A percentile compares a stretch with the other conserved stretches of the same genome.
Evolutionary conservation across 495 filamentous ascomycete species (phyloP).

Genomic region (Neurospora sp.): DNA sequence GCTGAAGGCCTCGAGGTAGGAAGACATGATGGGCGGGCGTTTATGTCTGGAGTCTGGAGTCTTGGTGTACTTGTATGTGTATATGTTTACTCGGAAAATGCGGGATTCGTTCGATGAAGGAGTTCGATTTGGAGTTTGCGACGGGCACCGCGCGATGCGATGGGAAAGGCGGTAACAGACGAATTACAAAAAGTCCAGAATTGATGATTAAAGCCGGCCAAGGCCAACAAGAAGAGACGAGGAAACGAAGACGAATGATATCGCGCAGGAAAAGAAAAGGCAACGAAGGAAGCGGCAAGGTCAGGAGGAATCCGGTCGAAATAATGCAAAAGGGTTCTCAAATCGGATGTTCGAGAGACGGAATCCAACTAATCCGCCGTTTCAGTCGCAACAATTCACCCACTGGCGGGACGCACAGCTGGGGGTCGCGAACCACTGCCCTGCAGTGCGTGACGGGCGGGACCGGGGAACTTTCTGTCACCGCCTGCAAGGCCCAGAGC

Average conservation of each 20-base stretch:
- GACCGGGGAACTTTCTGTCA: background rate
- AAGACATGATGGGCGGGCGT: conserved; percentile 18
- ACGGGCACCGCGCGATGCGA: background rate
- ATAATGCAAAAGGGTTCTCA: background rate
- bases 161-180: background rate
- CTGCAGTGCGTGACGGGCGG: background rate
- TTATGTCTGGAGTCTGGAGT: background rate
- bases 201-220: background rate
- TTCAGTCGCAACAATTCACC: background rate
- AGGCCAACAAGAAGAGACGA: background rate
- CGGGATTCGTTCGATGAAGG: background rate
- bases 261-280: background rate
- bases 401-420: background rate
- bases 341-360: background rate
- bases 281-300: background rate
- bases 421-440: background rate
- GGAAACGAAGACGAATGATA: background rate
- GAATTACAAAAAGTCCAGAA: background rate
- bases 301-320: background rate
- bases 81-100: background rate
- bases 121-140: background rate
- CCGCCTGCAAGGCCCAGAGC: background rate
- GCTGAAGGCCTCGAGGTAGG: conserved; percentile 29
- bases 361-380: background rate
- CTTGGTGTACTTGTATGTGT: background rate